Conservation (phyloP, 371 early-diverging fungal genomes). For the Polyrhizophydium stewartii region DNA sequence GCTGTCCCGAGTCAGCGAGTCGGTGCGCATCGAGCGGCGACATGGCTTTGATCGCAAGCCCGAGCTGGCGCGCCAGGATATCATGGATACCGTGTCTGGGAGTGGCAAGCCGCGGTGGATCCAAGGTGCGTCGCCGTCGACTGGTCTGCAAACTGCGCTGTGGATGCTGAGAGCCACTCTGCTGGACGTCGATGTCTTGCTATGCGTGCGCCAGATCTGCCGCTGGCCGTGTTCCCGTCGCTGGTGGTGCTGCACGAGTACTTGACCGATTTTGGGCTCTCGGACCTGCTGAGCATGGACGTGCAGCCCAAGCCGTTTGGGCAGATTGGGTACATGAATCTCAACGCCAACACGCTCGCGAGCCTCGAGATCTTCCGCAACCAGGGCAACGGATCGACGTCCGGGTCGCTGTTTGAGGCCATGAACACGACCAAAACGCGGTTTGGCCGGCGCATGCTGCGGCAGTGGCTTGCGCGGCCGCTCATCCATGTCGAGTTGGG, state of each 20-base stretch:
- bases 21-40: background rate
- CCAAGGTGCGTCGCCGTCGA: too few relatives aligned
- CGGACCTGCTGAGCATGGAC: slow-evolving; percentile 49
- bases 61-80: too few relatives aligned
- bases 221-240: background rate
- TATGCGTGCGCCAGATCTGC: background rate
- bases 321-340: slow-evolving; percentile 62
- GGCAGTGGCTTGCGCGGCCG: slow-evolving; percentile 78
- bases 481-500: slow-evolving; percentile 37
- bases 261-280: slow-evolving; percentile 59
- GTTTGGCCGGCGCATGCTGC: slow-evolving; percentile 72
- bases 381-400: slow-evolving; percentile 43
- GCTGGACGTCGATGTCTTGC: too few relatives aligned
- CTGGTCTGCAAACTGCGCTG: too few relatives aligned
- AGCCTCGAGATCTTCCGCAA: slow-evolving; percentile 74
- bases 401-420: slow-evolving; percentile 60
- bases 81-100: too few relatives aligned
- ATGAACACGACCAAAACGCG: slow-evolving; percentile 66
- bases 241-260: slow-evolving; percentile 40
- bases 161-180: too few relatives aligned
- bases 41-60: background rate
- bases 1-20: background rate
- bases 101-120: too few relatives aligned
- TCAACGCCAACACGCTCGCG: slow-evolving; percentile 68
- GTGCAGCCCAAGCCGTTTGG: slow-evolving; percentile 65